Evolutionary conservation across 345 rosid species (phyloP).

Genomic region (Hibiscus syriacus): DNA sequence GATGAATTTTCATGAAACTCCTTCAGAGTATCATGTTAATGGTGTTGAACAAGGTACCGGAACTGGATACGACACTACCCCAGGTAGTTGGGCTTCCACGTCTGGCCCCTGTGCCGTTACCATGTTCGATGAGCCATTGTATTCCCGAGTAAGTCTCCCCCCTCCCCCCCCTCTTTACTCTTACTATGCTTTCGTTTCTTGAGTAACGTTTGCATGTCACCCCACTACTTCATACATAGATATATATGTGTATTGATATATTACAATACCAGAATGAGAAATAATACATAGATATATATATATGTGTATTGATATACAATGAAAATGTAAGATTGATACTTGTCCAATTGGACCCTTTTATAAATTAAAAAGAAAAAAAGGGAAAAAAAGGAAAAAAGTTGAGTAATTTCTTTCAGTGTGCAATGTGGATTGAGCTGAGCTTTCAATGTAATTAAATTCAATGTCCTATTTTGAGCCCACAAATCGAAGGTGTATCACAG

Average conservation of each 20-base stretch:
- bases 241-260: no score
- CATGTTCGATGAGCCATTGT: constrained; percentile 48
- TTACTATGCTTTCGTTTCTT: neutral
- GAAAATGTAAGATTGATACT: no score
- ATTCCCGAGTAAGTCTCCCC: constrained; percentile 45
- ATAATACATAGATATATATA: no score
- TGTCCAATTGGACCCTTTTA: no score
- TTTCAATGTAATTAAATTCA: neutral
- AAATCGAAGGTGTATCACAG: neutral
- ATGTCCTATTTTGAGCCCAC: neutral
- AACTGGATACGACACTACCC: constrained; percentile 33
- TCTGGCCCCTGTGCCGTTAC: constrained; percentile 45
- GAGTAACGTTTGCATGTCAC: neutral
- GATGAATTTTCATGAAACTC: constrained; percentile 45
- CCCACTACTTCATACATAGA: neutral
- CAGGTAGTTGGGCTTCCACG: constrained; percentile 49
- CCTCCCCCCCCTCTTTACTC: no score
- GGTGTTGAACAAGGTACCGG: constrained; percentile 49
- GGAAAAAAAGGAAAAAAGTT: no score
- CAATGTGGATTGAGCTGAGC: neutral
- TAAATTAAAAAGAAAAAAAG: no score
- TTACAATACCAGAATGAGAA: no score
- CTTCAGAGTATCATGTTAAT: no score
- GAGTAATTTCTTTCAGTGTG: no score
- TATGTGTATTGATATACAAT: no score